These are phyloP conservation scores for Moesziomyces parantarcticus DNA, from an alignment of 1,284 basidiomycete genomes.

Conservation along the genomic window DNA sequence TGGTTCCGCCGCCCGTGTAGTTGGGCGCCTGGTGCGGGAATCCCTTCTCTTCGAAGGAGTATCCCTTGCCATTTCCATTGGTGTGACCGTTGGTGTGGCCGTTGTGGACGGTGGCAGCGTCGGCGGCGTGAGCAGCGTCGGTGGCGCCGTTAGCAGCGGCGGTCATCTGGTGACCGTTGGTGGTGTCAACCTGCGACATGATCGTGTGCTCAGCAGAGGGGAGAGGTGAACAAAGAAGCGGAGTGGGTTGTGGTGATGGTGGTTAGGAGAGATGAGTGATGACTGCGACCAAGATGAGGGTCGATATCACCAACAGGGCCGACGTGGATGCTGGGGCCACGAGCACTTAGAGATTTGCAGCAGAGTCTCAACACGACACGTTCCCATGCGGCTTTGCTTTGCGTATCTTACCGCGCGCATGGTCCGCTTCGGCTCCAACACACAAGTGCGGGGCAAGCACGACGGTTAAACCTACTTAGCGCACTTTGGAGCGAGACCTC, in stretches of 20 bases:
- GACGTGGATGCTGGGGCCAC: no score
- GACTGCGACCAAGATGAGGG: no score
- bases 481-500: background rate
- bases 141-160: slow-evolving; percentile 15
- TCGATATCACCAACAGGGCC: no score
- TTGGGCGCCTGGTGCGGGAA: slow-evolving; percentile 30
- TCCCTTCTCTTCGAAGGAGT: slow-evolving; percentile 25
- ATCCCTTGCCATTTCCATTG: slow-evolving; percentile 6
- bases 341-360: no score
- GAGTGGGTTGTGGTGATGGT: background rate
- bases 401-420: no score
- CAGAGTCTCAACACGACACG: no score
- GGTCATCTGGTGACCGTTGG: slow-evolving; percentile 30
- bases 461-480: no score
- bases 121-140: slow-evolving; percentile 7
- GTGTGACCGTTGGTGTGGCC: slow-evolving; percentile 6
- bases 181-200: slow-evolving; percentile 23
- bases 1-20: slow-evolving; percentile 27
- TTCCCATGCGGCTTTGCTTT: no score
- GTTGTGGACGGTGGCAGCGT: slow-evolving; percentile 7
- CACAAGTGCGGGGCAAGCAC: no score
- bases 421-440: no score
- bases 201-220: background rate
- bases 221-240: background rate
- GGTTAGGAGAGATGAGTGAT: background rate